A percentile compares a stretch with the other conserved stretches of the same genome.
phyloP scores from a whole-genome alignment of 345 rosid species.

The Aurinia saxatilis region DNA sequence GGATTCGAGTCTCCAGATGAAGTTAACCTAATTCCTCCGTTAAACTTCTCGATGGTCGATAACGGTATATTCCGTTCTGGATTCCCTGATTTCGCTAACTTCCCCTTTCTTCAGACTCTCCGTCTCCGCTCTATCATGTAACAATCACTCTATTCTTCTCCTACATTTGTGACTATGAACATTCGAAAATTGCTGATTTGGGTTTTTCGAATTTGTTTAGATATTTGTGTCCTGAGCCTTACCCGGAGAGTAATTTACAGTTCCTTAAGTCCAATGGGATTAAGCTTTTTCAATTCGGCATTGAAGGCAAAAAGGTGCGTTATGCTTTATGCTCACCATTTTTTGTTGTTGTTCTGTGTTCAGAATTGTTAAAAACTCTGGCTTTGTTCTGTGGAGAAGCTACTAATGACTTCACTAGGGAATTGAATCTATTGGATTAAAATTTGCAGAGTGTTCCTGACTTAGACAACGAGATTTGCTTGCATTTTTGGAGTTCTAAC shows the following conservation, averaged over 20 bases:
- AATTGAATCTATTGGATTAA: too few relatives aligned
- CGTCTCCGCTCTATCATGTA: constrained; percentile 90
- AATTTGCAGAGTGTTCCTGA: constrained; percentile 20
- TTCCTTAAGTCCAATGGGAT: constrained; percentile 80
- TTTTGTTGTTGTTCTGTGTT: too few relatives aligned
- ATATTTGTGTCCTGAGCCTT: constrained; percentile 87
- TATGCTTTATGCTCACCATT: too few relatives aligned
- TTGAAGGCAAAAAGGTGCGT: constrained; percentile 80
- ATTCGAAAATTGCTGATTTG: constrained; percentile 6
- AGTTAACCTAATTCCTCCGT: constrained; percentile 59
- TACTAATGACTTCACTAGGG: too few relatives aligned
- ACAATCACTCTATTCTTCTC: constrained; percentile 7
- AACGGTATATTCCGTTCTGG: constrained; percentile 95
- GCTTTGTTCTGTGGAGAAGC: too few relatives aligned
- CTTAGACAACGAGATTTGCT: constrained; percentile 20
- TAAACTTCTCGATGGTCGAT: constrained; percentile 94
- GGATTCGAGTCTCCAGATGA: constrained; percentile 36
- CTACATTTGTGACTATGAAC: neutral
- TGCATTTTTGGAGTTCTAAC: constrained; percentile 21
- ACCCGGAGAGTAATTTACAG: constrained; percentile 68
- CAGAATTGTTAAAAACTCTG: too few relatives aligned
- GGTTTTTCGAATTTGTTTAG: constrained; percentile 25
- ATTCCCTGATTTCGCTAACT: constrained; percentile 88
- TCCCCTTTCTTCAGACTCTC: constrained; percentile 78
- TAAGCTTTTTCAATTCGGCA: constrained; percentile 78